Evolutionary conservation across 2,329 filamentous ascomycete genomes (phyloP).

Genomic region (Paramyrothecium sp.): DNA sequence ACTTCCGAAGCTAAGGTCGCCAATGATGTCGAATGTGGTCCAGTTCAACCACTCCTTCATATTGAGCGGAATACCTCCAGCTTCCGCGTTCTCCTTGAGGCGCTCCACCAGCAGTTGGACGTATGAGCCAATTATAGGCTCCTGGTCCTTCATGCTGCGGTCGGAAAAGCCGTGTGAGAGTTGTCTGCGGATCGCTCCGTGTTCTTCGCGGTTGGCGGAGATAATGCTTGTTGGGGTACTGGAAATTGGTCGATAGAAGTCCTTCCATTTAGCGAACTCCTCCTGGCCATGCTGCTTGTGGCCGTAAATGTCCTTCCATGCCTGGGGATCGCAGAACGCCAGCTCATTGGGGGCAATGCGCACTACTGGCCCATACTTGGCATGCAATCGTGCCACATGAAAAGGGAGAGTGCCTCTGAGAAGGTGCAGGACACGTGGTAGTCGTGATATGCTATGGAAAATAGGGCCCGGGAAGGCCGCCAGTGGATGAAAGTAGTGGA

Average conservation of each 20-base stretch:
- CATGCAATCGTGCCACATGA: slow-evolving; percentile 18
- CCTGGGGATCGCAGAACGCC: slow-evolving; percentile 31
- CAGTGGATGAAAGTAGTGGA: slow-evolving; percentile 29
- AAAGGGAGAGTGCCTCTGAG: slow-evolving; percentile 6
- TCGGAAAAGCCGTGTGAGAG: background rate
- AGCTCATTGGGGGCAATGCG: slow-evolving; percentile 39
- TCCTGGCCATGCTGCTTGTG: slow-evolving; percentile 15
- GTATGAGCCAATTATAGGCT: background rate
- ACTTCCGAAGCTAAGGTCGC: background rate
- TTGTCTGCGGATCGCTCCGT: background rate
- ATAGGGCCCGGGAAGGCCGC: slow-evolving; percentile 21
- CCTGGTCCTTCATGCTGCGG: background rate
- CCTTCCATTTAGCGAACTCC: slow-evolving; percentile 13
- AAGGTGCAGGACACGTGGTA: background rate
- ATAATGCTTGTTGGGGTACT: background rate
- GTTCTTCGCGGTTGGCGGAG: background rate
- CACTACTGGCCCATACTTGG: slow-evolving; percentile 32
- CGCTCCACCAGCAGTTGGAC: background rate
- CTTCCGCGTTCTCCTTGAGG: background rate
- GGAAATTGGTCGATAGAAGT: slow-evolving; percentile 6
- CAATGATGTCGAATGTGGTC: background rate
- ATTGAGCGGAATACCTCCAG: background rate
- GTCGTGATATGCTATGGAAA: slow-evolving; percentile 13
- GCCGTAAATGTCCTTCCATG: slow-evolving; percentile 42
- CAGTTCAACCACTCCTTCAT: background rate